Evolutionary conservation across 1,284 basidiomycete genomes (phyloP).

Genomic region (Ceratobasidium sp.): DNA sequence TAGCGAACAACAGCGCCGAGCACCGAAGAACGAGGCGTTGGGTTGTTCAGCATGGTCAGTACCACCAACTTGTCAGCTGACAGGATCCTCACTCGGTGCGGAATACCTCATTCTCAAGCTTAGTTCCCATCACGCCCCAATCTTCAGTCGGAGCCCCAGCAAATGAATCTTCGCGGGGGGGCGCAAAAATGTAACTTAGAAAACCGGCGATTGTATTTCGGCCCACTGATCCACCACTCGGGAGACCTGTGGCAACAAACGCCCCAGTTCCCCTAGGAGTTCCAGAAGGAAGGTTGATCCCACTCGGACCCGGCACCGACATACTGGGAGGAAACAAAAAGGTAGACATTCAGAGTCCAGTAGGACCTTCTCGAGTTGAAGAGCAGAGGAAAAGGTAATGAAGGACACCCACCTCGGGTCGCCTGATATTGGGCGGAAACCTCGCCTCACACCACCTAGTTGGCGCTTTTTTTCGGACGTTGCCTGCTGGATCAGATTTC

Average conservation of each 20-base stretch:
- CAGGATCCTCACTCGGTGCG: constrained; percentile 68
- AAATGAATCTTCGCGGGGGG: constrained; percentile 58
- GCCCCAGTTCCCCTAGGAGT: constrained; percentile 16
- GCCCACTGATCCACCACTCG: constrained; percentile 48
- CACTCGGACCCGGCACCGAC: constrained; percentile 10
- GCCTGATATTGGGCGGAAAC: constrained; percentile 37
- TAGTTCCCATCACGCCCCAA: constrained; percentile 74
- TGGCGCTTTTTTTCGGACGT: constrained; percentile 79
- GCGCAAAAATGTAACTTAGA: constrained; percentile 69
- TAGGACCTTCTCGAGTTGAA: background rate
- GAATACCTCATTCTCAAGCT: constrained; percentile 71
- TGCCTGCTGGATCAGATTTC: constrained; percentile 78
- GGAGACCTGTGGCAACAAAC: constrained; percentile 27
- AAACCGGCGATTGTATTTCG: constrained; percentile 65
- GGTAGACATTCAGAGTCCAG: constrained; percentile 11
- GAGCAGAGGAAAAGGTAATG: background rate
- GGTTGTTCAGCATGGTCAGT: constrained; percentile 44
- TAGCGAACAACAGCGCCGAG: constrained; percentile 51
- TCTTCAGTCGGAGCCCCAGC: constrained; percentile 55
- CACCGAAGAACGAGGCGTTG: constrained; percentile 39
- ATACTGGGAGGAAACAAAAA: constrained; percentile 23
- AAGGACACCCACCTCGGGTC: constrained; percentile 21
- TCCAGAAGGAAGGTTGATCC: constrained; percentile 10
- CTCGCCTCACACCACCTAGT: constrained; percentile 49
- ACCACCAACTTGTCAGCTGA: constrained; percentile 3